Conservation (phyloP, 208 protist genomes). For the Acanthamoeba sp. region DNA sequence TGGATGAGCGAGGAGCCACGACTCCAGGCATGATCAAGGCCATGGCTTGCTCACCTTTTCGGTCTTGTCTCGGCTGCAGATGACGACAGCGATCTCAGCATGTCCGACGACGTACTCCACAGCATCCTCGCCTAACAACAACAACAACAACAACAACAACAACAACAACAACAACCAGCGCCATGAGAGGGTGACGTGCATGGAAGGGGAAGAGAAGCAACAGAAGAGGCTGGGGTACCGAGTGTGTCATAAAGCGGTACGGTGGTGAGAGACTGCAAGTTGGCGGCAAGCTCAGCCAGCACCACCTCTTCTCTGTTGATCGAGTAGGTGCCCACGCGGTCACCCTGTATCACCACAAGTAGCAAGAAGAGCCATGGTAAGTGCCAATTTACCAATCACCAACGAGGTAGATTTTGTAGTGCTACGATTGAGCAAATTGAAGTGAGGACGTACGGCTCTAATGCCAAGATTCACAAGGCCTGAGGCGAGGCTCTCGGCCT, state of each 20-base stretch:
- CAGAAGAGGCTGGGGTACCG: conserved; percentile 53
- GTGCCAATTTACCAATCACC: no score
- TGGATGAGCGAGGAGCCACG: not conserved
- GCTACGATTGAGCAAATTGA: not conserved
- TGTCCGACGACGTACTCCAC: conserved; percentile 86
- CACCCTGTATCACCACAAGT: not conserved
- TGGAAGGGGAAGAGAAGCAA: not conserved
- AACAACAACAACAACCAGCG: not conserved
- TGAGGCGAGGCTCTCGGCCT: conserved; percentile 45
- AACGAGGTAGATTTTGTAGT: not conserved
- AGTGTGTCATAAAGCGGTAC: conserved; percentile 88
- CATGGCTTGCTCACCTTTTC: conserved; percentile 1
- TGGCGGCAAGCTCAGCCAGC: conserved; percentile 78
- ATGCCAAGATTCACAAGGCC: conserved; percentile 60
- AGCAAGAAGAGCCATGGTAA: not conserved
- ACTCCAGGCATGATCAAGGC: not conserved
- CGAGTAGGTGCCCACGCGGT: conserved; percentile 81
- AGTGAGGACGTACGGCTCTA: not conserved
- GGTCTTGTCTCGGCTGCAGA: conserved; percentile 63
- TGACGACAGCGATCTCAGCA: conserved; percentile 79
- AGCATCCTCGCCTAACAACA: conserved; percentile 77
- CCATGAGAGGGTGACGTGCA: not conserved
- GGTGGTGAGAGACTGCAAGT: conserved; percentile 72
- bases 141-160: not conserved
- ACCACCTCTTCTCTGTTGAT: conserved; percentile 85